A percentile compares a stretch with the other conserved stretches of the same genome.
Evolutionary conservation across 208 protist species (phyloP).

Genomic region (Trypanosoma cruzi): DNA sequence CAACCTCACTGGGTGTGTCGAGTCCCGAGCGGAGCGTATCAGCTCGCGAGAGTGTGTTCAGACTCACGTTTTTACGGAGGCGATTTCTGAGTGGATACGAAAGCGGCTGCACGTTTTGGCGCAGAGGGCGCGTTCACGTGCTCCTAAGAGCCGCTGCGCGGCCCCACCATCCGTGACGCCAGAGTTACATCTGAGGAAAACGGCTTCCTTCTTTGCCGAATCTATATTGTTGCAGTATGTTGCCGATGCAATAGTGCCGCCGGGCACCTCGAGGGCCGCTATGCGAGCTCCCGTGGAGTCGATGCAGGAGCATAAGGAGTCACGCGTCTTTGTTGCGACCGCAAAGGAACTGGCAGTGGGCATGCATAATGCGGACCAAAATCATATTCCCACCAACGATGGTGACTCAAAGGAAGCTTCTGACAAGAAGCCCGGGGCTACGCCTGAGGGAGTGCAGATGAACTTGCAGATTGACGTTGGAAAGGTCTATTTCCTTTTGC

Average conservation of each 20-base stretch:
- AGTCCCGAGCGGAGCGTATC: conserved; percentile 54
- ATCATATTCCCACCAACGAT: not conserved
- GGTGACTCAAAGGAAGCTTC: not conserved
- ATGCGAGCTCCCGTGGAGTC: not conserved
- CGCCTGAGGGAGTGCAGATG: conserved; percentile 42
- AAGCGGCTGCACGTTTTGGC: conserved; percentile 48
- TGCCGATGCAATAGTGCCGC: conserved; percentile 55
- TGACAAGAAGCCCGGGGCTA: not conserved
- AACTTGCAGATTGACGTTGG: conserved; percentile 64
- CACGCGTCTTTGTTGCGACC: conserved; percentile 13
- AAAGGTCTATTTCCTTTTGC: conserved; percentile 42
- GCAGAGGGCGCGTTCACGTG: conserved; percentile 53
- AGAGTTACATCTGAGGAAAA: conserved; percentile 70
- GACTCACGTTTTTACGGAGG: conserved; percentile 71
- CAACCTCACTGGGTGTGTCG: conserved; percentile 61
- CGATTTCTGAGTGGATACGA: conserved; percentile 61
- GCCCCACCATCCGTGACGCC: conserved; percentile 60
- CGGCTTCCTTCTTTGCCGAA: conserved; percentile 71
- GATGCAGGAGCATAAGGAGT: not conserved
- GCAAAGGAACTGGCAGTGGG: conserved; percentile 15
- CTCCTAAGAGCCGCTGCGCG: conserved; percentile 55
- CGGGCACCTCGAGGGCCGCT: conserved; percentile 5
- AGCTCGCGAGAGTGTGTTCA: conserved; percentile 86
- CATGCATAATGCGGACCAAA: conserved; percentile 25
- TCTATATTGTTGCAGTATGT: conserved; percentile 71